Evolutionary conservation across 371 early-diverging fungal genomes (phyloP), one percentile per base, ranked within the genome.

Genomic region (Smittium culicis): DNA sequence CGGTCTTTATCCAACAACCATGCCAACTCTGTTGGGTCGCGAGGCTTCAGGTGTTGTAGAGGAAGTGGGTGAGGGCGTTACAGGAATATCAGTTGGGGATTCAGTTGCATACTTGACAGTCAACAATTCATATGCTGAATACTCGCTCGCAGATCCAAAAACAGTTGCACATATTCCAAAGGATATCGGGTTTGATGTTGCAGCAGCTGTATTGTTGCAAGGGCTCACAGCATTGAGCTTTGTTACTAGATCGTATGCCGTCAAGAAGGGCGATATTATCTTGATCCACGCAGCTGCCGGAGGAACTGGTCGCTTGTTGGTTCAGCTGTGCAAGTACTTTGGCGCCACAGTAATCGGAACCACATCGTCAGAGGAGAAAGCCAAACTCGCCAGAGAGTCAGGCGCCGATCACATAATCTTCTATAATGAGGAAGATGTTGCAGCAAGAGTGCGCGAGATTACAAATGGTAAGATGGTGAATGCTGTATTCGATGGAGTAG

Each of bases 301-400:
- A 20, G 96, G 96, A 33, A 87, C 89, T 16, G 96, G 95, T 17
- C 74, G 84, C 8, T 71, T 92, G 34, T 78, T 94, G 34, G 82
- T 84, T 57, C 90, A 89, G 75, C 72, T 95, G 72, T 79, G 83
- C 71, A 86, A 85, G 67, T 73, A 82, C 34, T 69, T 85, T 0
- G 97, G 95, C 20, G 96, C 94, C 28, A 83, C 77, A 56, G 96
- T 93, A 54, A 93, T 96, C 67, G 93, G 93, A 28, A 93, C 93
- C 1, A 85, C 86, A 0, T 90, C 93, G 24, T 82, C 85, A 0
- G 80, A 81, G 0, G 90, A 86, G 60, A 96, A 96, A 79, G 90
- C 87, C 0, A 78, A 79, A 35, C 68, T 89, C 25, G 92, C 89
- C 17, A 76, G 75, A n/a, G 71, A 75, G 11, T 80, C 82, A 27